These are phyloP conservation scores for Kwoniella botswanensis DNA, from an alignment of 768 basidiomycete genomes.

Conservation along the genomic window DNA sequence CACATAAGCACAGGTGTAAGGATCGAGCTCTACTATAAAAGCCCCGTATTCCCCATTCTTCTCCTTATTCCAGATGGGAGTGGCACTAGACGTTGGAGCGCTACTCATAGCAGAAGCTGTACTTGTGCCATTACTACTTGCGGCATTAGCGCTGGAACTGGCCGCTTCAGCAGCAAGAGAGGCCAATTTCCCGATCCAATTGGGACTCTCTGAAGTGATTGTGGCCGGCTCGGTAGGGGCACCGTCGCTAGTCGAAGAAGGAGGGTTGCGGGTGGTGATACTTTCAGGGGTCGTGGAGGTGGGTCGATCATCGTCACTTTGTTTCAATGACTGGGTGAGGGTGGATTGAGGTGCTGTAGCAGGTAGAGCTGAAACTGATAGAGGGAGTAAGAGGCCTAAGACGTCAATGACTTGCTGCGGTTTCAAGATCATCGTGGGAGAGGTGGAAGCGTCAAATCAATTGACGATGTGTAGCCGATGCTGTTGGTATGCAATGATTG, in stretches of 20 bases:
- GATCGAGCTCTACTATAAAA: not conserved
- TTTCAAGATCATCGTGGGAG: too few relatives aligned
- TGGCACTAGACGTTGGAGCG: not conserved
- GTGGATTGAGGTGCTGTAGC: too few relatives aligned
- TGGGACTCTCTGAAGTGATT: not conserved
- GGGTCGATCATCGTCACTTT: not conserved
- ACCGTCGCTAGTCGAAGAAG: not conserved
- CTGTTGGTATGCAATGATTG: too few relatives aligned
- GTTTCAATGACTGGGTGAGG: too few relatives aligned
- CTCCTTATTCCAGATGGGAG: not conserved
- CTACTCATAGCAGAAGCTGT: not conserved
- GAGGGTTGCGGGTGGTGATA: not conserved
- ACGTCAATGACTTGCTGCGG: too few relatives aligned
- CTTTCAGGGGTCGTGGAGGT: not conserved
- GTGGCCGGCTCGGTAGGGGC: too few relatives aligned
- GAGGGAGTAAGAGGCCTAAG: too few relatives aligned
- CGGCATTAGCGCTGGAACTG: not conserved
- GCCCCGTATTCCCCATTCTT: not conserved
- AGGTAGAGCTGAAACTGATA: too few relatives aligned
- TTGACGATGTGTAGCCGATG: too few relatives aligned
- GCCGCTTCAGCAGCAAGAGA: conserved; percentile 1
- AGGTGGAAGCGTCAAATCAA: too few relatives aligned
- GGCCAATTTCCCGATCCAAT: not conserved
- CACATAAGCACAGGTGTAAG: conserved; percentile 1
- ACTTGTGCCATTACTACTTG: not conserved